Evolutionary conservation across 305 asterid genomes (phyloP).

Genomic region (Coffea humblotiana): DNA sequence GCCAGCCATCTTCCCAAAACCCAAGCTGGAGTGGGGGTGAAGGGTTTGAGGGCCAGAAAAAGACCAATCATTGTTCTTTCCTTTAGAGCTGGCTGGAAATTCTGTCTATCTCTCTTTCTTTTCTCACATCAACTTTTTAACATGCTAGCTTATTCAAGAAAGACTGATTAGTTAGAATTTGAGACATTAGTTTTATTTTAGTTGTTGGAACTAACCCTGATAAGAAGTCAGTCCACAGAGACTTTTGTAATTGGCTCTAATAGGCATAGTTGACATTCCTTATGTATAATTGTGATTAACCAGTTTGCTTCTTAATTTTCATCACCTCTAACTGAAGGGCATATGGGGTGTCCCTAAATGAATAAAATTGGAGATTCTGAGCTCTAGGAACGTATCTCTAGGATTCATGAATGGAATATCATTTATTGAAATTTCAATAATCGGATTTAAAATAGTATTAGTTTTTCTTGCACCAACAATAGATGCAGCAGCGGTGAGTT

Average conservation of each 20-base stretch:
- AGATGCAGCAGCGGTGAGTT: no score
- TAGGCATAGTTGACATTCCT: slow-evolving; percentile 7
- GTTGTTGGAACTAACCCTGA: slow-evolving; percentile 10
- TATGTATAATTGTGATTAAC: background rate
- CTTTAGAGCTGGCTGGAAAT: slow-evolving; percentile 35
- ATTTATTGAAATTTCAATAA: background rate
- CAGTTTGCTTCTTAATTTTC: background rate
- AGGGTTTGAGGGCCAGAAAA: slow-evolving; percentile 26
- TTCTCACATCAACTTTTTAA: background rate
- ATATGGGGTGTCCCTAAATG: background rate
- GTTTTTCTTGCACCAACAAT: no score
- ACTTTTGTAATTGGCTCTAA: background rate
- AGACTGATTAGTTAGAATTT: background rate
- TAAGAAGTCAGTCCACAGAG: background rate
- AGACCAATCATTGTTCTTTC: slow-evolving; percentile 24
- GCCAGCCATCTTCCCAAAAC: slow-evolving; percentile 19
- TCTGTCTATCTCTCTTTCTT: slow-evolving; percentile 3
- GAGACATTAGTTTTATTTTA: slow-evolving; percentile 19
- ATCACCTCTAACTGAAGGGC: background rate
- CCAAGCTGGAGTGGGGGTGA: slow-evolving; percentile 26
- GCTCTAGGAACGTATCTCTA: background rate
- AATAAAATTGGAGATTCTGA: background rate
- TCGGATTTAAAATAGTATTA: no score
- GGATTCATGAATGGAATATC: background rate
- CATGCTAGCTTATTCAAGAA: background rate